Evolutionary conservation across 345 rosid genomes (phyloP).

Genomic region (Melaleuca alternifolia): DNA sequence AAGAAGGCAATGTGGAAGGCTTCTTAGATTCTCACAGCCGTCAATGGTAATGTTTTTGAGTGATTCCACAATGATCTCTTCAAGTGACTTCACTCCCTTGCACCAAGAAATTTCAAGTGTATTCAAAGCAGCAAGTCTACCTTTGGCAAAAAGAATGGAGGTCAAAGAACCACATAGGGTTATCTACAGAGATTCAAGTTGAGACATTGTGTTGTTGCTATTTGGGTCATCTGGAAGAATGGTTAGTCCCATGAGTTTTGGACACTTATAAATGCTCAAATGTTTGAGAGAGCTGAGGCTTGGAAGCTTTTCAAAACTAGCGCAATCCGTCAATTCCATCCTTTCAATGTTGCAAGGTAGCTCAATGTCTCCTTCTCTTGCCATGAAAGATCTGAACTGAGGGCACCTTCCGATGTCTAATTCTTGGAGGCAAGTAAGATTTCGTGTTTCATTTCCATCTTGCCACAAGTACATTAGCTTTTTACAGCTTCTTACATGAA

Average conservation of each 20-base stretch:
- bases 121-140: not conserved
- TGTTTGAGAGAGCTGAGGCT: too few relatives aligned
- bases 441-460: not conserved
- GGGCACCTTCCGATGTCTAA: not conserved
- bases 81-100: not conserved
- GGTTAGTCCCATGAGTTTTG: not conserved
- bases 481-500: not conserved
- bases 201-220: not conserved
- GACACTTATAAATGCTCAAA: not conserved
- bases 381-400: not conserved
- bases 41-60: accelerated
- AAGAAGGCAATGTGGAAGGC: not conserved
- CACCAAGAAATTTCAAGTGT: not conserved
- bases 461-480: not conserved
- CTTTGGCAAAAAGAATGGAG: not conserved
- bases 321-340: too few relatives aligned
- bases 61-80: not conserved
- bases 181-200: not conserved
- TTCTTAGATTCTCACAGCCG: not conserved
- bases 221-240: too few relatives aligned
- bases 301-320: too few relatives aligned
- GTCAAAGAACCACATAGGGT: accelerated
- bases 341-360: too few relatives aligned
- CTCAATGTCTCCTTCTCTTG: not conserved
- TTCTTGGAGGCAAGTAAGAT: not conserved